phyloP scores from a whole-genome alignment of 1,284 basidiomycete species.

The Cryptococcus wingfieldii region DNA sequence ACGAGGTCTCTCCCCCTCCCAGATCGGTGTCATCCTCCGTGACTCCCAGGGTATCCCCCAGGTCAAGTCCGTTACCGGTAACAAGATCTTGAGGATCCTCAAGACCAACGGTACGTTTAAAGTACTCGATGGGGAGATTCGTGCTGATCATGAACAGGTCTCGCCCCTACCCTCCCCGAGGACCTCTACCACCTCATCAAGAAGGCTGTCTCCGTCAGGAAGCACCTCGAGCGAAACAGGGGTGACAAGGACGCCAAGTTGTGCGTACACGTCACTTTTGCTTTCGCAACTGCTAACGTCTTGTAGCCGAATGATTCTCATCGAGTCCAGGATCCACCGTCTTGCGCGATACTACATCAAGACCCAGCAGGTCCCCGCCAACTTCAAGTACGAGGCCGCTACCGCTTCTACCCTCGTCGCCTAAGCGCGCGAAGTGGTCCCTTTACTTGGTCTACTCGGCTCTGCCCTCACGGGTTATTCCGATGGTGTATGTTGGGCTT shows the following conservation, averaged over 20 bases:
- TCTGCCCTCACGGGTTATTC: neutral
- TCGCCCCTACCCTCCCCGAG: conserved; percentile 96
- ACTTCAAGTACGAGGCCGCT: conserved; percentile 95
- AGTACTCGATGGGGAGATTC: neutral
- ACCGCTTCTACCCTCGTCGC: conserved; percentile 66
- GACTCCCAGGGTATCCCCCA: conserved; percentile 95
- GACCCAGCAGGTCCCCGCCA: conserved; percentile 93
- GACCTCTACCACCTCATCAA: conserved; percentile 99
- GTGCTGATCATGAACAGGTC: conserved; percentile 56
- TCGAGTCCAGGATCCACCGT: conserved; percentile 98
- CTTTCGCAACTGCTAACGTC: conserved; percentile 3
- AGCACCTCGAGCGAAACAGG: conserved; percentile 97
- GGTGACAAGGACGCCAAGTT: conserved; percentile 99
- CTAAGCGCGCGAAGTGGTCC: conserved; percentile 28
- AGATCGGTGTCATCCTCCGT: conserved; percentile 96
- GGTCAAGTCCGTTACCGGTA: conserved; percentile 96
- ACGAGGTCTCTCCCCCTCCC: conserved; percentile 95
- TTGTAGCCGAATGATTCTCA: conserved; percentile 76
- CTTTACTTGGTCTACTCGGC: neutral
- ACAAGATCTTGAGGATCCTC: conserved; percentile 98
- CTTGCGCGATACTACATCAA: conserved; percentile 95
- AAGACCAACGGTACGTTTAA: conserved; percentile 77
- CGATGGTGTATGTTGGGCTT: too few relatives aligned
- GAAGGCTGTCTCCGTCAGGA: conserved; percentile 98
- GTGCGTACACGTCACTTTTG: conserved; percentile 41